Percentiles rank a stretch among this genome's conserved stretches.
Evolutionary conservation across 1,139 yeast genomes (phyloP).

Genomic region (Sugiyamaella castrensis): DNA sequence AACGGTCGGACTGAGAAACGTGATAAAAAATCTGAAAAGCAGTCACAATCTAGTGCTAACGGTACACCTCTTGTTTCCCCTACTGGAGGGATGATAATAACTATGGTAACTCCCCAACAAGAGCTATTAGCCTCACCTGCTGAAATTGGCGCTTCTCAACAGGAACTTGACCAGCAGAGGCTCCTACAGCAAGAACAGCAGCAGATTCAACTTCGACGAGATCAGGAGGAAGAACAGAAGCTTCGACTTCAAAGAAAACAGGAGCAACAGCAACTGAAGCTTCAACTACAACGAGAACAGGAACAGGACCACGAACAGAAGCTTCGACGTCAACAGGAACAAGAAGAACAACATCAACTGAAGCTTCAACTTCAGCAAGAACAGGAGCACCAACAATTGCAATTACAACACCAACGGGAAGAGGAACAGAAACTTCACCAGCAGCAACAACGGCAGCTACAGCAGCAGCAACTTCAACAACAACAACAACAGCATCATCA

Average conservation of each 20-base stretch:
- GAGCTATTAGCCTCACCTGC: conserved; percentile 1
- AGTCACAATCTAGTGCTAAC: too few species aligned
- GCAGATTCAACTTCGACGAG: neutral
- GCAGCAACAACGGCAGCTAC: conserved; percentile 1
- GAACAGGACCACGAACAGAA: too few species aligned
- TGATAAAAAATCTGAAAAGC: too few species aligned
- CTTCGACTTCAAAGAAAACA: conserved; percentile 13
- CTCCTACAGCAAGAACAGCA: conserved; percentile 12
- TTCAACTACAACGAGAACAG: neutral
- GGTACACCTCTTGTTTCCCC: too few species aligned
- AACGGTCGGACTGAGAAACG: too few species aligned
- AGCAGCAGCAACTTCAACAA: conserved; percentile 1
- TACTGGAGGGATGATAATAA: too few species aligned
- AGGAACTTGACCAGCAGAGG: neutral
- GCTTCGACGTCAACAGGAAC: too few species aligned
- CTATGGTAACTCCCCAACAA: neutral
- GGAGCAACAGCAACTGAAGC: conserved; percentile 9
- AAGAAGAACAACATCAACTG: conserved; percentile 1
- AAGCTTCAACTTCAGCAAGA: conserved; percentile 1
- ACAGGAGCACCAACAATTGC: neutral
- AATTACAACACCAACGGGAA: conserved; percentile 7
- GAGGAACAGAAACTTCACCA: conserved; percentile 8
- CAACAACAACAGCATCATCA: conserved; percentile 4
- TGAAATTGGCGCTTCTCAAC: too few species aligned
- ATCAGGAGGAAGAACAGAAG: conserved; percentile 13